Conservation (phyloP, 148 eudicot species). For the Polygonum maritimum region DNA sequence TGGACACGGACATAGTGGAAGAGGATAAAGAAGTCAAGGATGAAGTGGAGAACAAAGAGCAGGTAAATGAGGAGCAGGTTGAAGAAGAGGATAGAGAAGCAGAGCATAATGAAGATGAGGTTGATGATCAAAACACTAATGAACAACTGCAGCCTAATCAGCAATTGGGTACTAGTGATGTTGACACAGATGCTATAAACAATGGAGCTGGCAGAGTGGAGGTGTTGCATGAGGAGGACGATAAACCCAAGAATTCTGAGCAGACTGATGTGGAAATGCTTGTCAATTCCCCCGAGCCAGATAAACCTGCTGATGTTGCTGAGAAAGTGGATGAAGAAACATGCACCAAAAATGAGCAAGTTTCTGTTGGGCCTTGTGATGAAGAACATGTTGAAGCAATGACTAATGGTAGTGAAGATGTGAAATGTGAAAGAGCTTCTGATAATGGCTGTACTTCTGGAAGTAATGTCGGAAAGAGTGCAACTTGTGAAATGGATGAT, state of each 20-base stretch:
- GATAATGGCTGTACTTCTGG: constrained; percentile 3
- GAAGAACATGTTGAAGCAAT: not conserved
- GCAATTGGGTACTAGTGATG: not conserved
- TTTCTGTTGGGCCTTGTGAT: not conserved
- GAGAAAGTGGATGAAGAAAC: not conserved
- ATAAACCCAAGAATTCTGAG: constrained; percentile 4
- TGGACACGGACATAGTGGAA: constrained; percentile 7
- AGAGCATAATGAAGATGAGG: not conserved
- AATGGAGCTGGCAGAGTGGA: not conserved
- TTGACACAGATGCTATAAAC: not conserved
- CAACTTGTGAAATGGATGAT: not conserved
- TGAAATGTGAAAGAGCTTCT: not conserved
- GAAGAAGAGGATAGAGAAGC: not conserved
- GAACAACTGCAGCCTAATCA: not conserved
- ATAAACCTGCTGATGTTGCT: not conserved
- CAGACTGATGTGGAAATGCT: not conserved
- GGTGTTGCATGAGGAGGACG: not conserved
- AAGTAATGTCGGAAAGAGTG: not conserved
- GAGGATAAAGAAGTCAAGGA: constrained; percentile 1
- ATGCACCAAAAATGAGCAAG: not conserved
- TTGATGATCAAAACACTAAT: not conserved
- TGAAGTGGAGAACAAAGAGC: constrained; percentile 5
- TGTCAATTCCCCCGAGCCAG: not conserved
- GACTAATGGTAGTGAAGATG: not conserved
- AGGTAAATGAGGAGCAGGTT: not conserved